These are phyloP conservation scores for Penicillium alfredii DNA, from an alignment of 495 filamentous ascomycete genomes.

Conservation along the genomic window DNA sequence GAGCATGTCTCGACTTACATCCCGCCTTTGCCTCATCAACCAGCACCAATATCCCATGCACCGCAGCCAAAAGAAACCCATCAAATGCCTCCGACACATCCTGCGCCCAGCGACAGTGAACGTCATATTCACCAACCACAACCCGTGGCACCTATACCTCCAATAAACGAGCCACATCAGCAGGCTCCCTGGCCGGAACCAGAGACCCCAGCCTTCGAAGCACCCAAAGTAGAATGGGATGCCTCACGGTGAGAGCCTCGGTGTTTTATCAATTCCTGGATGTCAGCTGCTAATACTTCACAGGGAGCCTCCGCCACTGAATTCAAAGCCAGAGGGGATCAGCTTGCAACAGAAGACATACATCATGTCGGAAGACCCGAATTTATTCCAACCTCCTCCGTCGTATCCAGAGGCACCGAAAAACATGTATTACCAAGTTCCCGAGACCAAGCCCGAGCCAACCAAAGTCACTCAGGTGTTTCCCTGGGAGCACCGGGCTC, in stretches of 20 bases:
- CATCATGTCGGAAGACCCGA: constrained; percentile 64
- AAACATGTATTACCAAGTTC: constrained; percentile 78
- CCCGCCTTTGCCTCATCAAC: constrained; percentile 12
- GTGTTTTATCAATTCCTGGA: background rate
- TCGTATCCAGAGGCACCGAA: constrained; percentile 77
- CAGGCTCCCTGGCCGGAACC: constrained; percentile 38
- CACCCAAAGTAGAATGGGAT: constrained; percentile 61
- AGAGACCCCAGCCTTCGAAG: constrained; percentile 33
- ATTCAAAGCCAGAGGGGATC: constrained; percentile 70
- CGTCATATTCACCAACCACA: constrained; percentile 24
- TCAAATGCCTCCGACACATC: constrained; percentile 7
- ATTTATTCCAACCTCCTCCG: constrained; percentile 66
- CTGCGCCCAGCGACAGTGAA: constrained; percentile 3
- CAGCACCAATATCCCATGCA: constrained; percentile 7
- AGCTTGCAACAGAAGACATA: constrained; percentile 70
- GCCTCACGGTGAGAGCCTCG: constrained; percentile 49
- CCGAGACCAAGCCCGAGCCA: constrained; percentile 50
- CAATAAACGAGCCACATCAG: constrained; percentile 18
- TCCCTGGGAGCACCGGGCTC: constrained; percentile 70
- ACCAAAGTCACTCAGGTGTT: constrained; percentile 64
- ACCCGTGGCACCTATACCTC: constrained; percentile 34
- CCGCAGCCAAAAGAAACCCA: constrained; percentile 6
- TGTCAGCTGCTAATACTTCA: constrained; percentile 17
- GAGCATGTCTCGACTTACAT: constrained; percentile 37
- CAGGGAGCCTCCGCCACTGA: constrained; percentile 67